Evolutionary conservation across 1,139 yeast species (phyloP).

Genomic region (Yamadazyma epiphylla): DNA sequence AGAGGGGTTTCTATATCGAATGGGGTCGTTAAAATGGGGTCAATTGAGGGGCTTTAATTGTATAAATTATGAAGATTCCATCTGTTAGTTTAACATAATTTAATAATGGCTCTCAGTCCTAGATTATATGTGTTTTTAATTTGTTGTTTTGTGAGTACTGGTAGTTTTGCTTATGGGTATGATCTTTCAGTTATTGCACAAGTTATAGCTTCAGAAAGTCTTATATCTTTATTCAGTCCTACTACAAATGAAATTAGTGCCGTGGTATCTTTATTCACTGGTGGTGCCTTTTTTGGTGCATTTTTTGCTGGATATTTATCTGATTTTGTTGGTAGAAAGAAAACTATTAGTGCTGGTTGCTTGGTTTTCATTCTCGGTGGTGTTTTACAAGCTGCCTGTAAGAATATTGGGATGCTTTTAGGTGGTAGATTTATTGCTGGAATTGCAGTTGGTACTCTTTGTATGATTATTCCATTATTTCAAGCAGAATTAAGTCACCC

Average conservation of each 20-base stretch:
- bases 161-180: constrained; percentile 24
- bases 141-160: constrained; percentile 24
- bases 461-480: constrained; percentile 17
- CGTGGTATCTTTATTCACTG: constrained; percentile 23
- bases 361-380: constrained; percentile 19
- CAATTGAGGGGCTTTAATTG: not conserved
- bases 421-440: constrained; percentile 23
- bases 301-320: constrained; percentile 16
- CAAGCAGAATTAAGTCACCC: constrained; percentile 23
- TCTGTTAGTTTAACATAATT: not conserved
- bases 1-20: not conserved
- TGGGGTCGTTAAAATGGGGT: not conserved
- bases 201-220: constrained; percentile 20
- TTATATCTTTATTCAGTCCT: constrained; percentile 14
- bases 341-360: constrained; percentile 16
- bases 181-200: constrained; percentile 22
- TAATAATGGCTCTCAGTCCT: constrained; percentile 14
- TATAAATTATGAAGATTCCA: constrained; percentile 1
- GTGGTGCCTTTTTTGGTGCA: constrained; percentile 26
- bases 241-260: constrained; percentile 19
- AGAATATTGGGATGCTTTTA: constrained; percentile 14
- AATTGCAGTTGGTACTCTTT: constrained; percentile 18
- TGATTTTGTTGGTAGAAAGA: constrained; percentile 16
- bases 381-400: constrained; percentile 20
- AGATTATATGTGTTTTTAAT: constrained; percentile 21